Base-by-base conservation (phyloP, 805 yeast species). In the Candida nonsorbophila region DNA sequence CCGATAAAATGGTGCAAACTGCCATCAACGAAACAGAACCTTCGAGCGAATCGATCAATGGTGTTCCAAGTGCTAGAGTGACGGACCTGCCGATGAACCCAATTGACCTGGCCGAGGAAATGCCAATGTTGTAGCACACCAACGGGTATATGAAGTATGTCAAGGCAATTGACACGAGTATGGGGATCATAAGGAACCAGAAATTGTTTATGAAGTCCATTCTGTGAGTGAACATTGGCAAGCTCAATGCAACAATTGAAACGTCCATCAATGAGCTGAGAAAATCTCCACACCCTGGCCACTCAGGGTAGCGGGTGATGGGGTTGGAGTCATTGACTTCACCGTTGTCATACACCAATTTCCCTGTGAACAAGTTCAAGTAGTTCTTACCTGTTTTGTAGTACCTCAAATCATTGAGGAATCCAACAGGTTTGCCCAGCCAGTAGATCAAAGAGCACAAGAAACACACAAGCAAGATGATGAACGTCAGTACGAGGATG, bases 241-340 rank as follows among this genome's bases (percentile, higher is more conserved):
- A 55, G 14, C 88, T 72, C 24, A 84, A 61, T 1, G 90, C 73
- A 1, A 81, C 87, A 52, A 84, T 84, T 2, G 86, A 74, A 6
- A 81, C 69, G 44, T 83, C 92, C 81, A 84, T 78, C 40, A 83
- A 51, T 0, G 87, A 70, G 5, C 77, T 50, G 22, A 84, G 63
- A 11, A 84, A 62, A 47, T 84, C 94, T 2, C 94, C 94, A 9
- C 88, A 84, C 0, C 94, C 94, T 1, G 94, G 92, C 71, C 75
- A 69, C 13, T 53, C 47, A 1, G 67, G 64, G 2, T 59, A 52
- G 4, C 53, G 44, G 0, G 69, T 59, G 22, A 33, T 45, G 23
- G 49, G 44, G 9, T 34, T 37, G 1, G 28, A 25, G 9, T 36
- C 34, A n/a, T 21, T 25, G 5, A 34, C 29, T 14, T 51, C 41